Evolutionary conservation across 352 stramenopile genomes (phyloP), one percentile per base, ranked within the genome.

Genomic region (Globisporangium nodosum): DNA sequence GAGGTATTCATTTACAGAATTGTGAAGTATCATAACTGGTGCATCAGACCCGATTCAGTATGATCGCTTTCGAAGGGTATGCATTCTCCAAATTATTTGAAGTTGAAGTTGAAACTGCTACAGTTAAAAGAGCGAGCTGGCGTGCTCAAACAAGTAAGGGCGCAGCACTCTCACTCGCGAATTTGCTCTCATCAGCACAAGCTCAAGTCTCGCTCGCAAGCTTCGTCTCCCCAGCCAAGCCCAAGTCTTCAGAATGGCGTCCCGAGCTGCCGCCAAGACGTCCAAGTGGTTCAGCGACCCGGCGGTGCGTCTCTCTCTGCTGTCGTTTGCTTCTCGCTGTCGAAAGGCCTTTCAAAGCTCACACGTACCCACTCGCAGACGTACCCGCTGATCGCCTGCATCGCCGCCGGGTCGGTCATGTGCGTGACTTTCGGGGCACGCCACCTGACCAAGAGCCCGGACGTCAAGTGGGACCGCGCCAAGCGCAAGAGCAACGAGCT

Each of bases 401-500:
- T 60, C 39, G 51, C 51, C n/a, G 39, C 30, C 42, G 52, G 47
- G 27, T 60, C 48, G 58, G 27, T 48, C 31, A 43, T 86, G 60
- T 80, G 74, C 37, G n/a, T 69, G 18, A 68, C 67, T 13, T 63
- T 68, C 27, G 76, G 71, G 20, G 65, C 74, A 54, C 76, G 76
- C 55, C 73, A 86, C 65, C 53, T 86, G 37, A 81, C 73, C 50
- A 63, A 62, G 54, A 80, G 71, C 40, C 76, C 76, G 20, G 76
- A 86, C 65, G 76, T 86, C 56, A 83, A 86, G 54, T 77, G 70
- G 71, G 68, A 86, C 76, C 76, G 76, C 52, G 71, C 81, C 45
- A 56, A 70, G 60, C 76, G 76, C 71, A 86, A 79, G 58, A 63
- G 77, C 69, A 71, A 73, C 46, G 76, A 83, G 21, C 67, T 80